Base-by-base conservation (phyloP, 148 eudicot species). In the Chenopodium album region DNA sequence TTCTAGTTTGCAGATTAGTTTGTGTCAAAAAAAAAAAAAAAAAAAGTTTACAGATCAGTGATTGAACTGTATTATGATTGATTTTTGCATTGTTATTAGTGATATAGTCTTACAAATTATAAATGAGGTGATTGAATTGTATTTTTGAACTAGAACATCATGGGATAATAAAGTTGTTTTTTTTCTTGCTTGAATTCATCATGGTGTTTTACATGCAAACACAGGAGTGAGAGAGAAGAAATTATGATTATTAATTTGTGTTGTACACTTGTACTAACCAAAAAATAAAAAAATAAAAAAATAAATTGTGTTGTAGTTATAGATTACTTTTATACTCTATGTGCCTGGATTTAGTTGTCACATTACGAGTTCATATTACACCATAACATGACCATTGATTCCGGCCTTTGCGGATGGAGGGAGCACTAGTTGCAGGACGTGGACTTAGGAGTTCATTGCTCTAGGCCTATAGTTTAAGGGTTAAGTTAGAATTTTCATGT, bases 1-100 rank as follows among this genome's bases (percentile, higher is more conserved):
- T 71, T 2, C 4, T 74, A 7, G 63, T 67, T 71, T 81, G 20
- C 69, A 75, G 86, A 80, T 60, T 32, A 46, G n/a, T n/a, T n/a
- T n/a, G n/a, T n/a, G n/a, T n/a, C n/a, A n/a, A n/a, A n/a, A n/a
- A n/a, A n/a, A n/a, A n/a, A n/a, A n/a, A n/a, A n/a, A n/a, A n/a
- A n/a, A n/a, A n/a, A n/a, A 7, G 63, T 67, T 71, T 81, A 20
- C 69, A 75, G 86, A 80, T 60, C n/a, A 46, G 8, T 80, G 79
- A 76, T 70, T 62, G 22, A 79, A 80, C 77, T 68, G 44, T 80
- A 37, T 6, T 78, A 22, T 62, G 66, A 62, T 62, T 10, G 23
- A 20, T 6, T 67, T 44, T 64, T 19, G 37, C 31, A 26, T 52
- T 64, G 67, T 26, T 78, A 20, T 46, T 78, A 20, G 7, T 26